These are phyloP conservation scores for Phycomyces nitens DNA, from an alignment of 192 early-diverging fungal genomes.

Conservation along the genomic window DNA sequence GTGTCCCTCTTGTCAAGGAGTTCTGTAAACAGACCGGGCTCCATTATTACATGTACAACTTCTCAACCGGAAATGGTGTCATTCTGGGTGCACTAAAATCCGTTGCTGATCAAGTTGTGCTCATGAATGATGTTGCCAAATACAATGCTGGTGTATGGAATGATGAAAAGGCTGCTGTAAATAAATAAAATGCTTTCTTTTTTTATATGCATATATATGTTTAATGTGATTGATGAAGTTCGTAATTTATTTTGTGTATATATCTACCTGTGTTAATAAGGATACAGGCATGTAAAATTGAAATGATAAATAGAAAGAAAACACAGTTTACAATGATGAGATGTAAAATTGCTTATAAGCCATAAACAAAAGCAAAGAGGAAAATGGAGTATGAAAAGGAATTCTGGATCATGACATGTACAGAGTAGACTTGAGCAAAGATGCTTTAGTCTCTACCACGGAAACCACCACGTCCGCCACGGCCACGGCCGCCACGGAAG, in stretches of 20 bases:
- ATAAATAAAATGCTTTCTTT: conserved; percentile 1
- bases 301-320: neutral
- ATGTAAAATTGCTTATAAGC: neutral
- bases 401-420: conserved; percentile 2
- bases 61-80: conserved; percentile 77
- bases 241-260: too few species aligned
- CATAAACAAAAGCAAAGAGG: neutral
- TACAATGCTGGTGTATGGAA: conserved; percentile 29
- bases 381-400: conserved; percentile 1
- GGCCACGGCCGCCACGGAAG: conserved; percentile 23
- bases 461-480: conserved; percentile 2
- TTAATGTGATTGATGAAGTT: too few species aligned
- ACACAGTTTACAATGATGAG: neutral
- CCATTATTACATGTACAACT: conserved; percentile 75
- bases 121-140: conserved; percentile 50
- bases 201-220: neutral
- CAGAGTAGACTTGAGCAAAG: neutral
- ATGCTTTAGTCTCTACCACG: neutral
- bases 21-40: conserved; percentile 76
- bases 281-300: too few species aligned
- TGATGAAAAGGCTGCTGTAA: neutral
- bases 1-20: conserved; percentile 68
- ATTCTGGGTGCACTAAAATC: conserved; percentile 69
- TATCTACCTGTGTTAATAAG: too few species aligned
- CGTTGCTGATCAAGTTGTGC: conserved; percentile 72